These are phyloP conservation scores for Tetracladium maxilliforme DNA, from an alignment of 2,329 filamentous ascomycete genomes.

Conservation along the genomic window DNA sequence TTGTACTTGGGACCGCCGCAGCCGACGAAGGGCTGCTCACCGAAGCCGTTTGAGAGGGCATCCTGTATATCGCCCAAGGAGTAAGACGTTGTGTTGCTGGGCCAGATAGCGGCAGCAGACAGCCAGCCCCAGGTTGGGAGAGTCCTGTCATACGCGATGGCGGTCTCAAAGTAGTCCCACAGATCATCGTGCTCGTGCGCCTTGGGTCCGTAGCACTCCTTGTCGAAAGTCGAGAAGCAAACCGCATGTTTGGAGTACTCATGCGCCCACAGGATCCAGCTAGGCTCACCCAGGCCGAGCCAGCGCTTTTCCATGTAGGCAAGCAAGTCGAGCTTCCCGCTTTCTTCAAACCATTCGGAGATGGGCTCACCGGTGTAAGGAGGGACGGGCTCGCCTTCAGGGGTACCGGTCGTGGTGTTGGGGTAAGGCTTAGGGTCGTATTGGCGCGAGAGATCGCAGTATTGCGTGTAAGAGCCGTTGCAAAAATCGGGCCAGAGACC, in stretches of 20 bases:
- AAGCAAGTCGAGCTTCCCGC: slow-evolving; percentile 43
- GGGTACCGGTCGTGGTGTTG: slow-evolving; percentile 45
- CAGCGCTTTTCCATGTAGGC: slow-evolving; percentile 53
- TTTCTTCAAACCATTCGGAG: slow-evolving; percentile 39
- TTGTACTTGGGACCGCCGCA: slow-evolving; percentile 47
- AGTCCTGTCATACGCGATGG: slow-evolving; percentile 37
- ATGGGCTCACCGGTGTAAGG: slow-evolving; percentile 43
- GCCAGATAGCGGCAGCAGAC: slow-evolving; percentile 32
- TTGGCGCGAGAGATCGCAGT: slow-evolving; percentile 49
- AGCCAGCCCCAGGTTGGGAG: slow-evolving; percentile 49
- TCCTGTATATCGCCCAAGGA: slow-evolving; percentile 33
- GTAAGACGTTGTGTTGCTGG: slow-evolving; percentile 43
- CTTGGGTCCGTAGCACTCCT: slow-evolving; percentile 46
- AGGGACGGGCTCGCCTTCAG: slow-evolving; percentile 35
- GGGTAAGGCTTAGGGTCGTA: slow-evolving; percentile 46
- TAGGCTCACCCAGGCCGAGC: slow-evolving; percentile 40
- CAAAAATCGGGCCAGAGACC: slow-evolving; percentile 41
- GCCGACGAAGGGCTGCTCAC: slow-evolving; percentile 42
- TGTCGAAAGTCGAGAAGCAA: slow-evolving; percentile 51
- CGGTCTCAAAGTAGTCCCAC: slow-evolving; percentile 47
- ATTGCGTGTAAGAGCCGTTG: slow-evolving; percentile 47
- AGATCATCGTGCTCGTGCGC: slow-evolving; percentile 42
- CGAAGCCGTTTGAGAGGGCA: slow-evolving; percentile 32
- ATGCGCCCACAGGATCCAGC: slow-evolving; percentile 48
- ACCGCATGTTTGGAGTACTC: slow-evolving; percentile 56